Base-by-base conservation (phyloP, 2,329 filamentous ascomycete species). In the Pestalotiopsis sp. region DNA sequence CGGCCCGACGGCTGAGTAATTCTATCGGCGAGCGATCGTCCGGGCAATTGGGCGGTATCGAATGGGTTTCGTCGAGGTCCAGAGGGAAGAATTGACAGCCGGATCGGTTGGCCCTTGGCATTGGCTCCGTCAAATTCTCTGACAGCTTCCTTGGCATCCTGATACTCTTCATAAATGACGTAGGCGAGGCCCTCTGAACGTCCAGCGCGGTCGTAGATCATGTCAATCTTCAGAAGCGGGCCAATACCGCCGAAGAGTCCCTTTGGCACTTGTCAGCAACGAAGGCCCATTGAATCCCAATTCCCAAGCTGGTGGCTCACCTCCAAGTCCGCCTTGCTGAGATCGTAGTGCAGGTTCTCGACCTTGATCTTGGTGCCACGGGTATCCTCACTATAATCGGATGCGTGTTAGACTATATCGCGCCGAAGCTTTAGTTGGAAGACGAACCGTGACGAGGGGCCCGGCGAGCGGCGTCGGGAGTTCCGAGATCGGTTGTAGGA, bases 341-440 rank as follows among this genome's bases (percentile, higher is more conserved):
- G 86, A 70, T 98, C 95, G 80, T 97, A 98, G 80, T 98, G 95
- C 68, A 98, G 84, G 78, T 97, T 97, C 70, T 97, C 93, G 70
- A 97, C 91, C 72, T 91, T 91, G 73, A 98, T 81, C 81, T 93
- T 95, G 60, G 90, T 85, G 73, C 91, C 90, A 68, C 82, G 82
- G 38, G 82, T 77, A 45, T 87, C 85, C 75, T 88, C 88, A 72
- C 41, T 36, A 60, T 31, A 17, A 25, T 13, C 27, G 11, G 25
- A 14, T 9, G 12, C n/a, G n/a, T 12, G 45, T 25, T 27, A 25
- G 13, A 13, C 11, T 9, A 38, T 31, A 27, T 20, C 2, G 14
- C 36, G 23, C n/a, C 17, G 45, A n/a, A 56, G 49, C 36, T 14
- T 5, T 27, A 39, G 17, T 13, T 7, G 9, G 56, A 7, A 31